Conservation (phyloP, 768 basidiomycete genomes). For the Filobasidium floriforme region DNA sequence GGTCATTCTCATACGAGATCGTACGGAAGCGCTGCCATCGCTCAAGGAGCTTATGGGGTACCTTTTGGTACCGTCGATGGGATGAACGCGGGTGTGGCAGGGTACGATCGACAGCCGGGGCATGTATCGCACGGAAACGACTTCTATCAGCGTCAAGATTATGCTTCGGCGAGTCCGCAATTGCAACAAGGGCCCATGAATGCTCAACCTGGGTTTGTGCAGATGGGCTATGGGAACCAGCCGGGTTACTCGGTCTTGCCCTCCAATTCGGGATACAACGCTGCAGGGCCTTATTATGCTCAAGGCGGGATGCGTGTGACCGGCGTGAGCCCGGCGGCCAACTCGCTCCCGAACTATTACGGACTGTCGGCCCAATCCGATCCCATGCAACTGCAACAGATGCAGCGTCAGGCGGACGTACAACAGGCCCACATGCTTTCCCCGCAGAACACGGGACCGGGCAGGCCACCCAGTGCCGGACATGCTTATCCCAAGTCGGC, state of each 20-base stretch:
- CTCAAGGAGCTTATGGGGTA: neutral
- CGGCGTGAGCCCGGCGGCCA: no score
- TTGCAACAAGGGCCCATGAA: neutral
- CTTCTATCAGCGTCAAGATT: conserved; percentile 1
- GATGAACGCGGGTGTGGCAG: neutral
- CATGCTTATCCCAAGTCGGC: conserved; percentile 6
- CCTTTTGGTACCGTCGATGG: neutral
- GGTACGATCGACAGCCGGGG: conserved; percentile 12
- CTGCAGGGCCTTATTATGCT: no score
- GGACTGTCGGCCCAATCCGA: neutral
- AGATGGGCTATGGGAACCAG: neutral
- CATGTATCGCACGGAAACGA: conserved; percentile 14
- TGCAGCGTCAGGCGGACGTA: neutral
- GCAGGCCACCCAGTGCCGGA: neutral
- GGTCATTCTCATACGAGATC: neutral
- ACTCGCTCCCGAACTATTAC: no score
- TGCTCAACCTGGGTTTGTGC: neutral
- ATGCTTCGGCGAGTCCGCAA: neutral
- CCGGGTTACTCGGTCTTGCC: neutral
- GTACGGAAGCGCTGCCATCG: conserved; percentile 7
- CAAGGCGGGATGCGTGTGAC: no score
- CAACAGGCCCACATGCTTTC: neutral
- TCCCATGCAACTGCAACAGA: neutral
- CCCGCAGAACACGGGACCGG: conserved; percentile 1
- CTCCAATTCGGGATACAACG: no score